phyloP scores from a whole-genome alignment of 2,329 filamentous ascomycete species.

The Fusarium siculi region DNA sequence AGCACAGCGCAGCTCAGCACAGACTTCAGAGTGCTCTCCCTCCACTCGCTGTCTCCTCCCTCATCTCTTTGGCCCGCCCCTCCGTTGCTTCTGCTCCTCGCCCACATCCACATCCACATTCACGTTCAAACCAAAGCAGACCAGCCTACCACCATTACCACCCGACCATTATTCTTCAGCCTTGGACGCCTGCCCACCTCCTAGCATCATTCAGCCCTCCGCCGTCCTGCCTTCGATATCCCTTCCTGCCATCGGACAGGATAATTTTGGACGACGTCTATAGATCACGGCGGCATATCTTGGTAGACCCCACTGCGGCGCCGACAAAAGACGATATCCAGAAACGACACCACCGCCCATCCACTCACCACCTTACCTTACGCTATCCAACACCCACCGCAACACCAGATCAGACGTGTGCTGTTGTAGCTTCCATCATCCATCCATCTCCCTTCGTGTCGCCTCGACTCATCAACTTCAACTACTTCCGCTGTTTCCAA shows the following conservation, averaged over 20 bases:
- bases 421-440: constrained; percentile 35
- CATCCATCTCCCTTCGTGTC: constrained; percentile 30
- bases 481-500: constrained; percentile 23
- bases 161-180: constrained; percentile 30
- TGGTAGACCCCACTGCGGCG: constrained; percentile 39
- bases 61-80: constrained; percentile 36
- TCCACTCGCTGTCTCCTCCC: constrained; percentile 35
- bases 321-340: constrained; percentile 40
- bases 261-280: constrained; percentile 30
- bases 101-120: constrained; percentile 21
- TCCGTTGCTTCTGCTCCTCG: constrained; percentile 20
- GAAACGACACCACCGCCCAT: constrained; percentile 38
- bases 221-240: constrained; percentile 21
- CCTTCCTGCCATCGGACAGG: constrained; percentile 11
- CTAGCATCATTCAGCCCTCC: constrained; percentile 27
- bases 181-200: constrained; percentile 34
- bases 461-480: constrained; percentile 8
- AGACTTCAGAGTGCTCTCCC: constrained; percentile 31
- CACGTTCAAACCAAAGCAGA: constrained; percentile 20
- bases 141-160: constrained; percentile 6
- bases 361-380: constrained; percentile 26
- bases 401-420: constrained; percentile 38
- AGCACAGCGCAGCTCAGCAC: constrained; percentile 21
- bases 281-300: constrained; percentile 35
- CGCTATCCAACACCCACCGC: constrained; percentile 29